Evolutionary conservation across 2,329 filamentous ascomycete genomes (phyloP).

Genomic region (Neocatenulostroma microsporum): DNA sequence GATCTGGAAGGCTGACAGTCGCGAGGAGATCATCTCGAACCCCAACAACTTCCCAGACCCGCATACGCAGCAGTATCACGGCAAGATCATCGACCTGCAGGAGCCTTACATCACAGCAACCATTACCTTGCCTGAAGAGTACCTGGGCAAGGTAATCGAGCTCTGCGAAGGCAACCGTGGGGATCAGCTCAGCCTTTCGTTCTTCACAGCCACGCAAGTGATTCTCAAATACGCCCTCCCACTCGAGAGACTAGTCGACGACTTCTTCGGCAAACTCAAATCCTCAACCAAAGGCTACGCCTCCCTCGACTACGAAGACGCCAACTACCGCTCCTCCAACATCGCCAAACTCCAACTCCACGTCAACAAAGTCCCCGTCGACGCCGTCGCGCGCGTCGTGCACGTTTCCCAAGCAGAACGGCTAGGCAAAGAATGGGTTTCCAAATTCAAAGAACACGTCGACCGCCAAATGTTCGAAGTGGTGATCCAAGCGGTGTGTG

Average conservation of each 20-base stretch:
- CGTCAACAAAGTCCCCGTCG: slow-evolving; percentile 87
- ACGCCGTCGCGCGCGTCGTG: slow-evolving; percentile 86
- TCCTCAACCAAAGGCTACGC: slow-evolving; percentile 91
- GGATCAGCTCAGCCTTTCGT: slow-evolving; percentile 77
- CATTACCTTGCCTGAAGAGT: slow-evolving; percentile 86
- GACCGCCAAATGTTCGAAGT: slow-evolving; percentile 97
- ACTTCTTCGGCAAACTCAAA: slow-evolving; percentile 95
- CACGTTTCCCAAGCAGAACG: slow-evolving; percentile 74
- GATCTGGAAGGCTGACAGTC: slow-evolving; percentile 67
- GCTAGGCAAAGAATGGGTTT: slow-evolving; percentile 79
- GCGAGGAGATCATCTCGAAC: slow-evolving; percentile 70
- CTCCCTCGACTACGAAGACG: slow-evolving; percentile 92
- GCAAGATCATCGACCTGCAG: slow-evolving; percentile 54
- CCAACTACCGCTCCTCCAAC: slow-evolving; percentile 71
- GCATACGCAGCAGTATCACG: slow-evolving; percentile 40
- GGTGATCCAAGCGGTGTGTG: slow-evolving; percentile 83
- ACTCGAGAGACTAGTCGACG: slow-evolving; percentile 82
- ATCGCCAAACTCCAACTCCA: slow-evolving; percentile 86
- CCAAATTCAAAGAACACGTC: slow-evolving; percentile 94
- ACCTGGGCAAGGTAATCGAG: slow-evolving; percentile 89
- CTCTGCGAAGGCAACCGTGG: slow-evolving; percentile 86
- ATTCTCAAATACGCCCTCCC: slow-evolving; percentile 91
- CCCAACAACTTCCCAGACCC: slow-evolving; percentile 82
- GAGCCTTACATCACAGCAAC: slow-evolving; percentile 75
- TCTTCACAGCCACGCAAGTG: slow-evolving; percentile 86